Evolutionary conservation across 139 green algal genomes (phyloP), one percentile per base, ranked within the genome.

Genomic region (Desmodesmus armatus): DNA sequence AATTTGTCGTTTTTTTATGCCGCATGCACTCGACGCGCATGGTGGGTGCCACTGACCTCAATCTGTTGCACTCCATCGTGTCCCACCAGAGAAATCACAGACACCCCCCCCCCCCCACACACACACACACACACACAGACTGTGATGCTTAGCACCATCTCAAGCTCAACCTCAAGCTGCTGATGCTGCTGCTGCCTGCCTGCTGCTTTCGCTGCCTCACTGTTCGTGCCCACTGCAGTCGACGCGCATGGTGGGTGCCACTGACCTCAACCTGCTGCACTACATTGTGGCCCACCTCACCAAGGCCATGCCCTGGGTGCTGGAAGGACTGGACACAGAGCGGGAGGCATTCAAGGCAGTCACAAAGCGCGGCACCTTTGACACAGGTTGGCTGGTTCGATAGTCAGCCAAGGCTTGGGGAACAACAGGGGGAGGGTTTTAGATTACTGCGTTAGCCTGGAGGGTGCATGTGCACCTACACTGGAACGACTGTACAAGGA

Each of bases 241-340:
- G 53, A 82, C 76, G 37, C 71, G 58, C 53, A 82, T 82, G 76
- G 47, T 55, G 35, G 76, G 76, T 19, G 43, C 55, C 76, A 82
- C 76, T 17, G 76, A 82, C 37, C 76, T 82, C n/a, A 82, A 82
- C 55, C 76, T 82, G 76, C 55, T 82, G 37, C 76, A 82, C 76
- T 82, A 82, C 76, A 82, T 82, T 43, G 76, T 82, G 76, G 76
- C 76, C 25, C 76, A 82, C 55, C 7, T 82, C 7, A 58, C 76
- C n/a, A 55, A 37, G 60, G 76, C 72, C 37, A 53, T 82, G 76
- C 76, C 76, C 6, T 53, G 76, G 5, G 76, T 70, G 35, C 55
- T 82, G 53, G n/a, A n/a, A n/a, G 76, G 33, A 2, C 55, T 82
- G 37, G 76, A 82, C 21, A 55, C 41, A 13, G 76, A 82, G 76